Evolutionary conservation across 2,329 filamentous ascomycete species (phyloP).

Genomic region (Paracorniculantispora psalliotae): DNA sequence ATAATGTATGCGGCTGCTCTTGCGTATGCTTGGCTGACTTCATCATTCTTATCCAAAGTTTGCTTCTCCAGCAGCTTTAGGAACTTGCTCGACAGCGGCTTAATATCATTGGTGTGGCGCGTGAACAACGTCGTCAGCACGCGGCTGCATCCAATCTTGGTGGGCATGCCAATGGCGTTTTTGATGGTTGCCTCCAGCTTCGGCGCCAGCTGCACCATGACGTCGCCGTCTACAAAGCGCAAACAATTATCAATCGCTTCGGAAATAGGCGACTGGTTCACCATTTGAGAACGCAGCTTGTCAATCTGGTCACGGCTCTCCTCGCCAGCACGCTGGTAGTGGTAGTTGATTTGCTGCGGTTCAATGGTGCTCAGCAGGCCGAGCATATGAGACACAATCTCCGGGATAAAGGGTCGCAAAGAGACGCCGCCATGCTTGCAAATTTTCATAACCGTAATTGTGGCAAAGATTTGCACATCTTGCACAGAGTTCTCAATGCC

Average conservation of each 20-base stretch:
- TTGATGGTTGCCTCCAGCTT: constrained; percentile 76
- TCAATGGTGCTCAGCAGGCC: constrained; percentile 82
- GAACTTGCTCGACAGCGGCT: constrained; percentile 69
- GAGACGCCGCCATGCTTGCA: constrained; percentile 82
- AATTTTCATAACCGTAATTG: constrained; percentile 78
- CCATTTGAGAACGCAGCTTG: constrained; percentile 73
- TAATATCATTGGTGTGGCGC: constrained; percentile 69
- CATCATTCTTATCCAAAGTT: constrained; percentile 86
- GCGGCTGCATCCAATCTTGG: constrained; percentile 85
- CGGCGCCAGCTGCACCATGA: constrained; percentile 70
- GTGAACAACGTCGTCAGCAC: constrained; percentile 82
- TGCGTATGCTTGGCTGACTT: constrained; percentile 85
- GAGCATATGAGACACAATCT: constrained; percentile 75
- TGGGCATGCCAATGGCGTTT: constrained; percentile 81
- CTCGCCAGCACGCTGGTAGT: constrained; percentile 85
- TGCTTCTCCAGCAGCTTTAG: constrained; percentile 74
- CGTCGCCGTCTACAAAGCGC: constrained; percentile 71
- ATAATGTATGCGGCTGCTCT: constrained; percentile 81
- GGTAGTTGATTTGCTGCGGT: constrained; percentile 82
- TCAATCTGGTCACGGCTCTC: constrained; percentile 87
- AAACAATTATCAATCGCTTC: constrained; percentile 88
- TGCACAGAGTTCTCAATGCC: constrained; percentile 84
- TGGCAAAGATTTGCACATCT: constrained; percentile 80
- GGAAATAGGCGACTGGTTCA: constrained; percentile 82
- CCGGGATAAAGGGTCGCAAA: constrained; percentile 74